A percentile compares a stretch with the other conserved stretches of the same genome.
phyloP scores from a whole-genome alignment of 2,329 filamentous ascomycete species.

The Aspergillus latus region DNA sequence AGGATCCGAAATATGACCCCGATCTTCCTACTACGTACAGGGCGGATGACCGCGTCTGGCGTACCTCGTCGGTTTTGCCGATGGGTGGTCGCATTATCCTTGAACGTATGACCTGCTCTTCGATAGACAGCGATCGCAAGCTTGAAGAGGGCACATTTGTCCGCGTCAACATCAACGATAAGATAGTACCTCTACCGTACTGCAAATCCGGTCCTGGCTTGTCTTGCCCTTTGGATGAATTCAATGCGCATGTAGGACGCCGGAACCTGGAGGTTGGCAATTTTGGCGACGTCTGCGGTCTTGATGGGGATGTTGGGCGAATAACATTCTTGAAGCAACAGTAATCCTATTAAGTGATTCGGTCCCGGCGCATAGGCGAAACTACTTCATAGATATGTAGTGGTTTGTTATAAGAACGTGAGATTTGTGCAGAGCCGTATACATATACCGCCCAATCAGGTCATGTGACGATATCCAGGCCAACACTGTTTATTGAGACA shows the following conservation, averaged over 20 bases:
- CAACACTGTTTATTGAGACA: conserved; percentile 27
- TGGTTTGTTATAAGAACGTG: too few relatives aligned
- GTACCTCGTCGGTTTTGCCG: conserved; percentile 56
- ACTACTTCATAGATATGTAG: too few relatives aligned
- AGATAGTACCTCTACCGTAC: conserved; percentile 50
- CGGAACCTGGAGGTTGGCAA: conserved; percentile 47
- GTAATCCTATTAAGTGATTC: neutral
- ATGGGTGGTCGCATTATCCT: conserved; percentile 59
- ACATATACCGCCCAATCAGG: conserved; percentile 1
- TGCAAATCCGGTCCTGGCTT: conserved; percentile 50
- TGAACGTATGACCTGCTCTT: conserved; percentile 52
- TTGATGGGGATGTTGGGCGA: conserved; percentile 41
- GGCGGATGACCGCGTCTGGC: conserved; percentile 50
- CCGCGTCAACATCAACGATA: conserved; percentile 59
- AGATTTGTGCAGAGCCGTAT: neutral
- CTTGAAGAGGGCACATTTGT: conserved; percentile 40
- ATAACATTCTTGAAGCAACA: conserved; percentile 54
- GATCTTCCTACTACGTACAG: conserved; percentile 50
- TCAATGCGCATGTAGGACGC: conserved; percentile 41
- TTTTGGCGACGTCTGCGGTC: conserved; percentile 51
- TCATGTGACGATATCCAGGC: conserved; percentile 27
- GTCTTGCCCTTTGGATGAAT: conserved; percentile 50
- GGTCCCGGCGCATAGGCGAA: too few relatives aligned
- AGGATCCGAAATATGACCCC: conserved; percentile 36
- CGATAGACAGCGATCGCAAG: conserved; percentile 13